Evolutionary conservation across 176 grass and related monocot species (phyloP), one percentile per base, ranked within the genome.

Genomic region (Ensete glaucum): DNA sequence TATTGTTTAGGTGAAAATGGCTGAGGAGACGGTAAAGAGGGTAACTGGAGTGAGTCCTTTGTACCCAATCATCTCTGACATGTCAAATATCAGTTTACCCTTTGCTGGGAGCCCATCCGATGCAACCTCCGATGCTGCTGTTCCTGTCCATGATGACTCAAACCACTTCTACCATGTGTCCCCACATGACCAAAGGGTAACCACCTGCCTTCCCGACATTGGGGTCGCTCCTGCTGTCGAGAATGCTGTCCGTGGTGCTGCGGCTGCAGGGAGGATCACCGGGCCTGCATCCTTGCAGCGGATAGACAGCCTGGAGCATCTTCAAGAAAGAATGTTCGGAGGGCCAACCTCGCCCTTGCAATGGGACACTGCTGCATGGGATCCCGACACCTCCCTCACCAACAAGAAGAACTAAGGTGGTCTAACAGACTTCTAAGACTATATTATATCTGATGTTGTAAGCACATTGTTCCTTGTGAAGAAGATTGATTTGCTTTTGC

Each of bases 1-100:
- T 81, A 25, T 7, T 50, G 21, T 82, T 77, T 85, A 96, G 93
- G 89, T 90, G 72, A 92, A 90, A 74, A 87, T 90, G 82, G 89
- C 84, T 6, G 84, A 91, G 54, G 92, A 89, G 78, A 83, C 80
- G 20, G 84, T 89, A 20, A 87, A 87, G 71, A 85, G 88, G 78
- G 56, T 86, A 85, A 91, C 86, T 34, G 84, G 91, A 49, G 54
- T 50, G 67, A 77, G 54, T 53, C 27, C 81, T 20, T 3, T 82
- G 9, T 85, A 83, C 64, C 64, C 77, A 24, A 62, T 77, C 19
- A 72, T 79, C 52, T 74, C 82, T 73, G 84, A 81, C 67, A 87
- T 58, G 52, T 80, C 86, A 29, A 1, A 12, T 21, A 83, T 81
- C 59, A 87, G 55, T 58, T 78, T 67, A 9, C 85, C 83, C 43